Base-by-base conservation (phyloP, 495 filamentous ascomycete species). In the Amniculicola lignicola region DNA sequence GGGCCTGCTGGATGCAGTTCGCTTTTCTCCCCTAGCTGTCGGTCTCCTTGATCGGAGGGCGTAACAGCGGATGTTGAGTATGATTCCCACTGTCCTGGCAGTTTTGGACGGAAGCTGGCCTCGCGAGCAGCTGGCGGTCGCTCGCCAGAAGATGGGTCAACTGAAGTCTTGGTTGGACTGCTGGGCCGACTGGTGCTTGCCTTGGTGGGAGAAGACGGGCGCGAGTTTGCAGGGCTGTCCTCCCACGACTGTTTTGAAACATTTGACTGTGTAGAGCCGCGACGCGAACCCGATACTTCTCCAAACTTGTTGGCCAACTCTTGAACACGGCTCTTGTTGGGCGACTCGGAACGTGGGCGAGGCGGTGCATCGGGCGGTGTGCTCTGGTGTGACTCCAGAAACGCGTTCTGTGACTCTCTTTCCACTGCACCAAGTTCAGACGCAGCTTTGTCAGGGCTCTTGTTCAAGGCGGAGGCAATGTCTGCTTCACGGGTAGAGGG, bases 11-110 rank as follows among this genome's bases (percentile, higher is more conserved):
- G 27, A 10, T 43, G n/a, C 14, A 2, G 10, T 21, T 56, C 22
- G 11, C 5, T 10, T n/a, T 48, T 41, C 24, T n/a, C 28, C 19
- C 7, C 18, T 1, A 55, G 28, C 29, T 50, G 54, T 12, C 15
- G 15, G 12, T 51, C 51, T 15, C 31, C 14, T 0, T 59, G 9
- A 33, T 67, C 48, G 31, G 51, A 63, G 36, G 62, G 58, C 23
- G 70, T 65, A 23, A 64, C 64, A 12, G 58, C 63, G 37, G 69
- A 70, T 5, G 74, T 73, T 23, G 77, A 77, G 63, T 77, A 84
- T 14, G 82, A 79, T 27, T 81, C 79, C 85, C 83, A 87, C 42
- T 75, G 77, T 9, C 84, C 84, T 15, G 85, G 84, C 27, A 88
- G 66, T 28, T 74, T 75, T 24, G 85, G 85, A 42, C 83, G 72